Evolutionary conservation across 768 basidiomycete species (phyloP).

Genomic region (Dictyophora rubrovolvata): DNA sequence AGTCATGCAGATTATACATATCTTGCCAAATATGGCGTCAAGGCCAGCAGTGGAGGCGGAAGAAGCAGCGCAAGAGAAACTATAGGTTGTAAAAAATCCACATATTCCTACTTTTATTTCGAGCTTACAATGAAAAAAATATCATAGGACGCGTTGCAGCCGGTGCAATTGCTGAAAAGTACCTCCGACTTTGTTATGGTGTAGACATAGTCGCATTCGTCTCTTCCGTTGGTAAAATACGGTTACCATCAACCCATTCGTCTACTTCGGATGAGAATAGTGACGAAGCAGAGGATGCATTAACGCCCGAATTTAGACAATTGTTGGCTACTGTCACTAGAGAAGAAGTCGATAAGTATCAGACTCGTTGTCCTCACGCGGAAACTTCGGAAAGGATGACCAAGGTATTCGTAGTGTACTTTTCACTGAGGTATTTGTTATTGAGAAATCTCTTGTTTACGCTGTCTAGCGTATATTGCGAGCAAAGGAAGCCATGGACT

Average conservation of each 20-base stretch:
- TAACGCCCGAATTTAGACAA: conserved; percentile 74
- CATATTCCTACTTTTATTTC: neutral
- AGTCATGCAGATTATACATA: conserved; percentile 98
- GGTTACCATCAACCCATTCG: conserved; percentile 48
- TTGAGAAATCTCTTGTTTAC: neutral
- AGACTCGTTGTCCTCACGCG: conserved; percentile 82
- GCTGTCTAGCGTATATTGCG: conserved; percentile 72
- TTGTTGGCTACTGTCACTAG: conserved; percentile 74
- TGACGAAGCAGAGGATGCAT: conserved; percentile 57
- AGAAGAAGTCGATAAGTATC: conserved; percentile 78
- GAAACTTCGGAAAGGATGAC: conserved; percentile 89
- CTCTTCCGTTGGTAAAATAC: conserved; percentile 88
- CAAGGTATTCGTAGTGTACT: conserved; percentile 39
- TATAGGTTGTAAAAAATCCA: conserved; percentile 55
- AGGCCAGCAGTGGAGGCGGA: conserved; percentile 95
- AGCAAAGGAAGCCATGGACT: conserved; percentile 84
- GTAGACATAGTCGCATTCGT: conserved; percentile 97
- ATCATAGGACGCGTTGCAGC: conserved; percentile 83
- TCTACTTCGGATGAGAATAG: conserved; percentile 36
- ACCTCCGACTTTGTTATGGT: conserved; percentile 76
- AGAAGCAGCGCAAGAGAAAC: conserved; percentile 94
- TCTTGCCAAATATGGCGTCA: conserved; percentile 92
- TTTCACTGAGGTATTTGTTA: neutral
- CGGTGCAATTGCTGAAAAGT: conserved; percentile 95
- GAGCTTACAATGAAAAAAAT: neutral